Base-by-base conservation (phyloP, 2,329 filamentous ascomycete genomes). In the Hymenoscyphus repandus region DNA sequence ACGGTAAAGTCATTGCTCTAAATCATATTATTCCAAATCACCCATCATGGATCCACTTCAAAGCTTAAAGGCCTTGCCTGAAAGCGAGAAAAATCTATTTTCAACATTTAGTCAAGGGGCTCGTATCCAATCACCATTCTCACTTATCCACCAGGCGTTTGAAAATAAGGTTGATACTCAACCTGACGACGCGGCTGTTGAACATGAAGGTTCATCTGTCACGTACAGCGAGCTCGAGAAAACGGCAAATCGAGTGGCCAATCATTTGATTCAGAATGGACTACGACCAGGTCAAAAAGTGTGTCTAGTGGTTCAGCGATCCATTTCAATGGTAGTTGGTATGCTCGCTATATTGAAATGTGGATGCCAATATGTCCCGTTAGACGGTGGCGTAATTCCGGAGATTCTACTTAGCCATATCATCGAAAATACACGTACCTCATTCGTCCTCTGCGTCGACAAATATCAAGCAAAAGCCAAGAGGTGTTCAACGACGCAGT, bases 321-420 rank as follows among this genome's bases (percentile, higher is more conserved):
- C 77, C 36, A 65, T 78, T 43, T 76, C 79, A 55, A 79, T 82
- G 76, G 66, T 81, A 6, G 70, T 80, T 45, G 78, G 74, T 17
- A 80, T 82, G 44, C 68, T 79, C 49, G 78, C 77, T 2, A 69
- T 81, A 15, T 66, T 83, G 32, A 78, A 77, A 50, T 74, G 74
- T 43, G 78, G 79, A 17, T 79, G 74, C 12, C 78, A 83, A 56
- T 83, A 83, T 59, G 71, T 82, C 5, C 79, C 79, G 2, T 69
- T 83, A 2, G 80, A 83, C 53, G 78, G 78, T 33, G 74, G 75
- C 5, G 70, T 78, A 31, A 73, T 76, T 9, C 69, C 76, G 0
- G 73, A 76, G 45, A 66, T 69, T 15, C 73, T 73, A 2, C 68
- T 82, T 22, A 64, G 66, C 20, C 72, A 75, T 50, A 77, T 80